phyloP scores from a whole-genome alignment of 2,329 filamentous ascomycete genomes.

The Emericellopsis cladophorae region DNA sequence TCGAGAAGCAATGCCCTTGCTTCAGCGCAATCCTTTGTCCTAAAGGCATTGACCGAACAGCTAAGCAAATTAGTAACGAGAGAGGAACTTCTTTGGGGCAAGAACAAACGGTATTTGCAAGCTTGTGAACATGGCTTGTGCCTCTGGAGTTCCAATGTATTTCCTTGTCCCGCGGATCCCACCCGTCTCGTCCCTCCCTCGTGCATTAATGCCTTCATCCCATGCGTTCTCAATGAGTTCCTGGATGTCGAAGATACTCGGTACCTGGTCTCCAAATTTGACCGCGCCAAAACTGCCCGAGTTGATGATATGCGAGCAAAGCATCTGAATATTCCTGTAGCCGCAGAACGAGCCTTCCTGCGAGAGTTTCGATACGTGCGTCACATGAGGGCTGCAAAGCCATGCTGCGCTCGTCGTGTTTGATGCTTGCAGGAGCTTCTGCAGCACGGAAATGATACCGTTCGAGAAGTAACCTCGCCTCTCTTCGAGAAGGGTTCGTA shows the following conservation, averaged over 20 bases:
- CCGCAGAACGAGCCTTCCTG: conserved; percentile 84
- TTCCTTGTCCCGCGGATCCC: conserved; percentile 82
- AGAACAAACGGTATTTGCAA: conserved; percentile 46
- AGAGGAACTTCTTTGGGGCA: too few relatives aligned
- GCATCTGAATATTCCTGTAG: conserved; percentile 90
- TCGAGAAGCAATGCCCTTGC: conserved; percentile 45
- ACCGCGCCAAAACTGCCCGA: conserved; percentile 42
- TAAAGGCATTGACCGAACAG: conserved; percentile 51
- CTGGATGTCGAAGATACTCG: conserved; percentile 72
- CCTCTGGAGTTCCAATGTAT: conserved; percentile 92
- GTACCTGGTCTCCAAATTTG: conserved; percentile 47
- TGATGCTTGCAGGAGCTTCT: conserved; percentile 53
- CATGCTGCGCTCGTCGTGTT: conserved; percentile 54
- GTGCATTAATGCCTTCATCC: conserved; percentile 69
- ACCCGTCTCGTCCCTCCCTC: conserved; percentile 69
- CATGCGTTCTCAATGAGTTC: conserved; percentile 79
- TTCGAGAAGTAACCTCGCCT: conserved; percentile 39
- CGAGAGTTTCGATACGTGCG: conserved; percentile 73
- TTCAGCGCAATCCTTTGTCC: conserved; percentile 29
- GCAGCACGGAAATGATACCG: conserved; percentile 49
- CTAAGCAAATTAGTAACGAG: conserved; percentile 14
- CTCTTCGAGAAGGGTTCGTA: conserved; percentile 47
- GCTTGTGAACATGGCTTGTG: conserved; percentile 63
- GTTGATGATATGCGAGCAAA: conserved; percentile 65
- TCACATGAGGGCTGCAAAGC: conserved; percentile 62